Evolutionary conservation across 345 rosid species (phyloP), one percentile per base, ranked within the genome.

Genomic region (Gossypium sturtianum): DNA sequence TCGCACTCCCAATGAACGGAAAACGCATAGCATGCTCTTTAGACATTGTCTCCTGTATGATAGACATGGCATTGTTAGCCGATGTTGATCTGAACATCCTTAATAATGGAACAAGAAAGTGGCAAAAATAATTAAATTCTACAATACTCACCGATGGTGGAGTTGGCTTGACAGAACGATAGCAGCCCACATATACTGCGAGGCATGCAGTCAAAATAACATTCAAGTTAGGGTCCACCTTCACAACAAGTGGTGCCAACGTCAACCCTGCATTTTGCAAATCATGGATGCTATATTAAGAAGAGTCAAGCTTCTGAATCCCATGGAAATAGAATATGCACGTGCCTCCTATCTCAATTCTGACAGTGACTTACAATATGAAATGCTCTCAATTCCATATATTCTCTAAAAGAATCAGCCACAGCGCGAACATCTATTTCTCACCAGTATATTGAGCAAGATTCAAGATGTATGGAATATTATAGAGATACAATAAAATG

Each of bases 11-110:
- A 73, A 95, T 90, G 78, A 95, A 88, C 1, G 99, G 99, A 80
- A 95, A 93, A 77, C 97, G 97, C 99, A 95, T 95, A 4, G 99
- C 99, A 78, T 95, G 99, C 62, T 95, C 94, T 52, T 88, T 91
- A 10, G 98, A 95, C 99, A 95, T 91, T 1, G 97, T 91, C 84
- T 95, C 98, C 99, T 95, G 90, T 80, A 38, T 1, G 19, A 52
- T 2, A 64, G 43, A 74, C n/a, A 52, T 0, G 44, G 38, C 9
- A 65, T 17, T 49, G 20, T 65, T 13, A 74, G 71, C 51, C 12
- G 41, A 64, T 12, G 12, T 52, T 65, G 17, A 49, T n/a, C 6
- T n/a, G 4, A 25, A 48, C 2, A 29, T 34, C 41, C 3, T 22
- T 25, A 11, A 59, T 16, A 17, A 57, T 3, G 60, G 9, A 61